Evolutionary conservation across 1,284 basidiomycete species (phyloP), one percentile per base, ranked within the genome.

Genomic region (Athelia psychrophila): DNA sequence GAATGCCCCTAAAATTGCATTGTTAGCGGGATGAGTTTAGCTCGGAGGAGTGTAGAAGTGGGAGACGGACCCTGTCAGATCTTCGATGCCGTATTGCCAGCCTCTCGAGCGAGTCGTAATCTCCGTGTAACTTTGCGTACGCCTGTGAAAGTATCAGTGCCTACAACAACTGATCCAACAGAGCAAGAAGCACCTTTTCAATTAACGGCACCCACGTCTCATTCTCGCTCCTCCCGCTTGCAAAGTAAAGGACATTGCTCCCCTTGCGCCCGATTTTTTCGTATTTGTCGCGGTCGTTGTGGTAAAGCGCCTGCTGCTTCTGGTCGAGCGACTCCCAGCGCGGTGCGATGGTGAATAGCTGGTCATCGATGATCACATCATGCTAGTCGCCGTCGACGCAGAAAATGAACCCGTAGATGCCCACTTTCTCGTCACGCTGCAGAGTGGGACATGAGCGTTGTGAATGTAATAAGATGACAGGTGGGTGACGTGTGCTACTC

Each of bases 351-450:
- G 60, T 62, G 52, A 54, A 67, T 10, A 68, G 59, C 44, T 65
- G 60, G 47, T 72, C 70, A 52, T 72, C 71, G 35, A 73, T 68
- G 24, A 73, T 62, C 19, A 73, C 64, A 49, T 42, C 38, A 3
- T 67, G 64, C 70, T 69, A 73, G 33, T 59, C 60, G 35, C 60
- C 62, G 49, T 72, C 69, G 0, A 69, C 56, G 55, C 65, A 71
- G 56, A 73, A 71, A 24, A 72, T 65, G 57, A 73, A 73, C 2
- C 72, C 72, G 52, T 75, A 75, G 1, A 75, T 63, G 38, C 38
- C 38, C 16, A 72, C 67, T 44, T 60, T 47, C 50, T 73, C 69
- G 47, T 75, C 72, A 18, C 64, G 61, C 70, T 73, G 48, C 10
- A 27, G 38, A 19, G n/a, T n/a, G n/a, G 18, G 32, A 3, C 36